Evolutionary conservation across 1,284 basidiomycete genomes (phyloP).

Genomic region (Fistulinella cinereoalba): DNA sequence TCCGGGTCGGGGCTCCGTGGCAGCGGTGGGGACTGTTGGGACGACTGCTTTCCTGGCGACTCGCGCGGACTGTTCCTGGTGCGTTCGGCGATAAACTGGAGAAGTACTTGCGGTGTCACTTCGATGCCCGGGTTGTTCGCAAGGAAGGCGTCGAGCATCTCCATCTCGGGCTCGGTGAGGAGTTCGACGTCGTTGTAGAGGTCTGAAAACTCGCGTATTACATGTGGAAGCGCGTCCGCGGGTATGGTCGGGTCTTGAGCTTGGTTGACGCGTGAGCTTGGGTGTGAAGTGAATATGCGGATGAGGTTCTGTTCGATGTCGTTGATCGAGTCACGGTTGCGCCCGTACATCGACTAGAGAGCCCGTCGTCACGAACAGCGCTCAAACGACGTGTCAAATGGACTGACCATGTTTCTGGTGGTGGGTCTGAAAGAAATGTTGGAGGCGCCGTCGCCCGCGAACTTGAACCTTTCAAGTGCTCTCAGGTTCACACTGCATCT

Average conservation of each 20-base stretch:
- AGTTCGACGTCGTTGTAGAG: slow-evolving; percentile 57
- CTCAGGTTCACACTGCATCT: slow-evolving; percentile 2
- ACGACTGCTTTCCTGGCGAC: slow-evolving; percentile 33
- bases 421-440: slow-evolving; percentile 3
- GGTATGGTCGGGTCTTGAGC: slow-evolving; percentile 60
- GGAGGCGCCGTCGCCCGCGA: background rate
- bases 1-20: slow-evolving; percentile 33
- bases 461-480: background rate
- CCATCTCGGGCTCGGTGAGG: slow-evolving; percentile 55
- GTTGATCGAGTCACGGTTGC: slow-evolving; percentile 61
- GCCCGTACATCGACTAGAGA: slow-evolving; percentile 39
- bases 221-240: slow-evolving; percentile 62
- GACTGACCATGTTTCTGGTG: slow-evolving; percentile 27
- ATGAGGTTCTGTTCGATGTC: slow-evolving; percentile 67
- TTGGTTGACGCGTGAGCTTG: slow-evolving; percentile 52
- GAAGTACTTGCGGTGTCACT: slow-evolving; percentile 63
- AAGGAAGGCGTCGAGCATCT: slow-evolving; percentile 53
- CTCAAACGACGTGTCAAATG: slow-evolving; percentile 9
- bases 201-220: slow-evolving; percentile 59
- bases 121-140: slow-evolving; percentile 59
- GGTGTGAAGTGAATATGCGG: slow-evolving; percentile 62
- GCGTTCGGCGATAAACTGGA: slow-evolving; percentile 62
- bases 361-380: slow-evolving; percentile 1
- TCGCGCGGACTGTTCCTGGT: slow-evolving; percentile 49
- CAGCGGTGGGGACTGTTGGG: slow-evolving; percentile 18